Evolutionary conservation across 2,329 filamentous ascomycete species (phyloP).

Genomic region (Myotisia sp.): DNA sequence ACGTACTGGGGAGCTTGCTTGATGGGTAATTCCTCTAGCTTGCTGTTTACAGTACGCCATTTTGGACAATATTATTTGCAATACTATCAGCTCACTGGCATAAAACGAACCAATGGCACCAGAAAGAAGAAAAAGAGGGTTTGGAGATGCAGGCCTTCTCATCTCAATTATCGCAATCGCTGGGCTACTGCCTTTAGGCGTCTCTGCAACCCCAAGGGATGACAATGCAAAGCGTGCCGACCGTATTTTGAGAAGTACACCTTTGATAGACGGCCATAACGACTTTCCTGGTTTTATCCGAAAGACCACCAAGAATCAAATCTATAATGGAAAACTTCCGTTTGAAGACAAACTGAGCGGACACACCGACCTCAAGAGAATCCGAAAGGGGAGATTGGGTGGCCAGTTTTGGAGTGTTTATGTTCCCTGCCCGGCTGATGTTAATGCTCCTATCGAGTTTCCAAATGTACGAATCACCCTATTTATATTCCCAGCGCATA

Average conservation of each 20-base stretch:
- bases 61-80: no score
- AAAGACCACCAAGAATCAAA: constrained; percentile 17
- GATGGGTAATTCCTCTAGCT: no score
- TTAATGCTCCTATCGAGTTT: constrained; percentile 10
- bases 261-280: constrained; percentile 23
- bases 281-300: constrained; percentile 20
- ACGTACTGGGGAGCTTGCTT: no score
- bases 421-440: constrained; percentile 15
- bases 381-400: constrained; percentile 18
- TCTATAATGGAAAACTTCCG: constrained; percentile 16
- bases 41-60: no score
- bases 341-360: constrained; percentile 13
- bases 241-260: constrained; percentile 15
- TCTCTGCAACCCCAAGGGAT: not conserved
- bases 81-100: no score
- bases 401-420: constrained; percentile 23
- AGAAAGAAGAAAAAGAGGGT: not conserved
- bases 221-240: constrained; percentile 14
- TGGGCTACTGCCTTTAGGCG: not conserved
- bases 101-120: constrained; percentile 3
- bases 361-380: constrained; percentile 18
- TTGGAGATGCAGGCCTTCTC: constrained; percentile 1
- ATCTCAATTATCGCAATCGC: constrained; percentile 1
- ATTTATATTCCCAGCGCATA: not conserved
- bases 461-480: constrained; percentile 10